These are phyloP conservation scores for Arabidopsis thaliana DNA, from an alignment of 345 rosid species.

Conservation along the genomic window DNA sequence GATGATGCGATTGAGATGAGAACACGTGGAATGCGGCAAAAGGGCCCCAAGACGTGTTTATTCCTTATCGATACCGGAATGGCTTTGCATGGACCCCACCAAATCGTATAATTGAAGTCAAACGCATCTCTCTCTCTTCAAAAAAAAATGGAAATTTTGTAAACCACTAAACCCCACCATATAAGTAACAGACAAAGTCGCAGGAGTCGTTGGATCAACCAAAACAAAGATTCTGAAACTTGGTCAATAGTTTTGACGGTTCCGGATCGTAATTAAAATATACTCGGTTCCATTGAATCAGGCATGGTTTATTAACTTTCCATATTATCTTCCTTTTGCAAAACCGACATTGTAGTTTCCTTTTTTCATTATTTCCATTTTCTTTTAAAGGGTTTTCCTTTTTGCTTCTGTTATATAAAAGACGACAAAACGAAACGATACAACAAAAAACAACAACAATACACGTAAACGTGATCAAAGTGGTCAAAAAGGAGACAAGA, in stretches of 20 bases:
- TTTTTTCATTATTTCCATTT: neutral
- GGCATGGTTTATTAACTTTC: conserved; percentile 3
- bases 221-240: neutral
- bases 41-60: conserved; percentile 25
- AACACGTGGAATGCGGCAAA: conserved; percentile 16
- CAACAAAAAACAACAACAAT: neutral
- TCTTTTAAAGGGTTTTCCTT: neutral
- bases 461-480: conserved; percentile 32
- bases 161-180: neutral
- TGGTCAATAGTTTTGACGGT: conserved; percentile 28
- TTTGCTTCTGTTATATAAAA: neutral
- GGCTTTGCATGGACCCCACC: conserved; percentile 32
- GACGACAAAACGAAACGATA: conserved; percentile 10
- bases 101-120: conserved; percentile 40
- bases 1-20: neutral
- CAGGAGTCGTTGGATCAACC: conserved; percentile 29
- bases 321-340: conserved; percentile 33
- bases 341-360: conserved; percentile 40
- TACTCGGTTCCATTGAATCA: conserved; percentile 13
- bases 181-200: conserved; percentile 5
- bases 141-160: neutral
- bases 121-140: neutral
- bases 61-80: conserved; percentile 23
- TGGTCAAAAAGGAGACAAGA: conserved; percentile 9
- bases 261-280: neutral